phyloP scores from a whole-genome alignment of 2,329 filamentous ascomycete genomes.

The Gnomoniopsis sp. region DNA sequence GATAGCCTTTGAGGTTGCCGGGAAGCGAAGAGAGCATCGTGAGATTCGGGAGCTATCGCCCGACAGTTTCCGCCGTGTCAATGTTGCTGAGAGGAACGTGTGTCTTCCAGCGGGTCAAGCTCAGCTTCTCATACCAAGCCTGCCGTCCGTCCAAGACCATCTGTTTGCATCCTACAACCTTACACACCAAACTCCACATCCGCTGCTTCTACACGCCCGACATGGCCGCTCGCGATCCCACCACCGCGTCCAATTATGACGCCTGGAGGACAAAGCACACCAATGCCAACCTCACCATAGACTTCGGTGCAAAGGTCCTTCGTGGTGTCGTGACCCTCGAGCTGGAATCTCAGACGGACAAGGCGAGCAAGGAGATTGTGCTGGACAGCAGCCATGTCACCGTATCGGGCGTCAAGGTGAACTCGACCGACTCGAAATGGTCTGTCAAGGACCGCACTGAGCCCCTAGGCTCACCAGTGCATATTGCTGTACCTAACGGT shows the following conservation, averaged over 20 bases:
- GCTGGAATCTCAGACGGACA: slow-evolving; percentile 73
- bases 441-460: slow-evolving; percentile 65
- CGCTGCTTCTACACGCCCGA: slow-evolving; percentile 23
- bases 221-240: slow-evolving; percentile 67
- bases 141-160: slow-evolving; percentile 6
- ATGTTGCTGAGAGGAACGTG: slow-evolving; percentile 16
- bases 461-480: slow-evolving; percentile 72
- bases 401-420: slow-evolving; percentile 67
- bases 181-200: slow-evolving; percentile 11
- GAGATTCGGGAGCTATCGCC: neutral
- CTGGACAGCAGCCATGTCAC: slow-evolving; percentile 85
- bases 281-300: slow-evolving; percentile 73
- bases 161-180: neutral
- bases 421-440: slow-evolving; percentile 62
- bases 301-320: slow-evolving; percentile 77
- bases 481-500: slow-evolving; percentile 57
- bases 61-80: slow-evolving; percentile 6
- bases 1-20: slow-evolving; percentile 1
- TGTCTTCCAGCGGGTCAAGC: slow-evolving; percentile 3
- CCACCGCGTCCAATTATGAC: slow-evolving; percentile 88
- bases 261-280: slow-evolving; percentile 84
- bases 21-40: slow-evolving; percentile 6
- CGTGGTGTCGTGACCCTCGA: slow-evolving; percentile 73
- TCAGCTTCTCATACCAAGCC: slow-evolving; percentile 1
- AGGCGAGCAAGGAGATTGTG: slow-evolving; percentile 70